Base-by-base conservation (phyloP, 345 rosid genomes). In the Odontarrhena argentea region DNA sequence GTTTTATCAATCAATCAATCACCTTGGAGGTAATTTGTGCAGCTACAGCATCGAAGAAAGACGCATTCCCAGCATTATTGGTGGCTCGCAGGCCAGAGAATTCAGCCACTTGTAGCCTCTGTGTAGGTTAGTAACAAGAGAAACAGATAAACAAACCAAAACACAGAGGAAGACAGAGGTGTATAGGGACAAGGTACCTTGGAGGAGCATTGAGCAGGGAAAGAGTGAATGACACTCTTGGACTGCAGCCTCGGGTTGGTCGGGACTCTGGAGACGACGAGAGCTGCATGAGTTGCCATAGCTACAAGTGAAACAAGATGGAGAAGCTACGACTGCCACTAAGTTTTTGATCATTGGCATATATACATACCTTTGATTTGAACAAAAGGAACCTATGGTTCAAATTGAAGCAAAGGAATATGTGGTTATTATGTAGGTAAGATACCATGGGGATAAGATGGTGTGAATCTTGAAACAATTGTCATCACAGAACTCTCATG, bases 201-300 rank as follows among this genome's bases (percentile, higher is more conserved):
- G 64, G 87, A 14, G 61, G 85, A 83, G 87, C 90, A 85, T 68
- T 85, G 97, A 60, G 88, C 52, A 9, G 97, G 85, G 74, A 90
- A 83, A 58, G 90, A 80, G 76, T 78, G 78, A 26, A 74, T 63
- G 60, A 45, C 60, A 62, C 60, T 74, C 80, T 76, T 88, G 62
- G 89, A 85, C 41, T 79, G 85, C 67, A 84, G 81, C 76, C 83
- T 81, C 48, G 87, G 73, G 53, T 62, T 76, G 57, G 86, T 79
- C 5, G 89, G 91, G 73, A 87, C 76, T 69, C 95, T 86, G 2
- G 95, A 83, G 55, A 95, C 81, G 69, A 97, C 96, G 22, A 94
- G 86, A 82, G 92, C 92, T 78, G 97, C 87, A 71, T 87, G 89
- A 59, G 89, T 81, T 68, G 99, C 95, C 99, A 94, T 94, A 80